Conservation (phyloP, 164 flowering plant species). For the Annona cherimola region DNA sequence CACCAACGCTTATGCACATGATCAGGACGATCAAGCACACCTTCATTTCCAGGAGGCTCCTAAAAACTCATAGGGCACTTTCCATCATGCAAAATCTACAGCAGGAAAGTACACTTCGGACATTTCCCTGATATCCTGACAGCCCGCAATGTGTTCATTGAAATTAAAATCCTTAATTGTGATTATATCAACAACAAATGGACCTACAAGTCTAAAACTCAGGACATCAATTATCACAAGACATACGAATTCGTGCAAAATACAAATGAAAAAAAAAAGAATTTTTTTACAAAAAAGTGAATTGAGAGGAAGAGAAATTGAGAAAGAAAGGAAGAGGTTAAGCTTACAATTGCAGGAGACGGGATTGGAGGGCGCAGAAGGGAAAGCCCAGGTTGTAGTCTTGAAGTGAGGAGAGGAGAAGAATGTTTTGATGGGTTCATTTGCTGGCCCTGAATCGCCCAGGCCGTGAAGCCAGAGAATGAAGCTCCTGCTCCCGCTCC, state of each 20-base stretch:
- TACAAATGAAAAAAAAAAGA: neutral
- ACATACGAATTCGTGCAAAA: neutral
- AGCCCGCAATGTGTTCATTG: neutral
- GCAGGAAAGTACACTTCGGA: neutral
- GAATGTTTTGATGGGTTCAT: constrained; percentile 80
- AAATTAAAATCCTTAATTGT: neutral
- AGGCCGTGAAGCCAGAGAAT: constrained; percentile 82
- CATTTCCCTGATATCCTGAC: neutral
- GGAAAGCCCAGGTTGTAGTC: constrained; percentile 76
- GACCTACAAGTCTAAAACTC: neutral
- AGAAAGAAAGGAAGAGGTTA: neutral
- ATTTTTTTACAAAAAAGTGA: neutral
- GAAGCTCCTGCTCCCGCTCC: constrained; percentile 32
- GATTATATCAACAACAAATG: neutral
- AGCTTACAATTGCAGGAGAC: constrained; percentile 80
- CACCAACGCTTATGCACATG: too few relatives aligned
- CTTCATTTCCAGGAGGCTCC: too few relatives aligned
- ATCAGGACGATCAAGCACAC: too few relatives aligned
- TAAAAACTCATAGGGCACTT: neutral
- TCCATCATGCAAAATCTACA: neutral
- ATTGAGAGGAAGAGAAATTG: neutral
- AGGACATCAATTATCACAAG: neutral
- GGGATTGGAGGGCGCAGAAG: constrained; percentile 79
- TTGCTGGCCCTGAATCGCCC: constrained; percentile 91
- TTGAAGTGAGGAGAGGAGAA: constrained; percentile 72